phyloP scores from a whole-genome alignment of 2,329 filamentous ascomycete species.

The Emydomyces testavorans region DNA sequence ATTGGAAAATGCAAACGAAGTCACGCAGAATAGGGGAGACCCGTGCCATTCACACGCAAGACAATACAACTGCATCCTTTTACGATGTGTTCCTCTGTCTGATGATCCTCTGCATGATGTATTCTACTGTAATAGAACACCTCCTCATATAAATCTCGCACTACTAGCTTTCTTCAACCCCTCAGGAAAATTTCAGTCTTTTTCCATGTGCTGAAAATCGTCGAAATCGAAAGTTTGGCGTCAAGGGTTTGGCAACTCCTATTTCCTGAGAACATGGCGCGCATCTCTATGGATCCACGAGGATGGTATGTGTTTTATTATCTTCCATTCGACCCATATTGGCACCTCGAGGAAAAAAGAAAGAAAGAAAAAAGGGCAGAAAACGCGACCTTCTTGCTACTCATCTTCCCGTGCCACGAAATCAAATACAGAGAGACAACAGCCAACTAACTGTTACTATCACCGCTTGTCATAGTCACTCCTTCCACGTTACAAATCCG shows the following conservation, averaged over 20 bases:
- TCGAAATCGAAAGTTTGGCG: neutral
- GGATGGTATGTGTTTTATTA: conserved; percentile 5
- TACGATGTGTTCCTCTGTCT: neutral
- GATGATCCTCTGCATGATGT: neutral
- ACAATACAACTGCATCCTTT: too few relatives aligned
- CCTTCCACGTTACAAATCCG: neutral
- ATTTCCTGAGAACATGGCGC: neutral
- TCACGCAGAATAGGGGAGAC: conserved; percentile 1
- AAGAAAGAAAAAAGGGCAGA: neutral
- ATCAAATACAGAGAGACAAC: neutral
- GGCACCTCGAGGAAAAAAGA: neutral
- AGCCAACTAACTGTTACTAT: neutral
- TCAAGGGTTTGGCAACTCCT: neutral
- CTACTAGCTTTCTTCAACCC: too few relatives aligned
- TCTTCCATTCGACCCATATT: neutral
- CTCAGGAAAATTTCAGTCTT: too few relatives aligned
- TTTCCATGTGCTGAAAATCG: neutral
- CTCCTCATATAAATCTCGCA: too few relatives aligned
- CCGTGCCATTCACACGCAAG: neutral
- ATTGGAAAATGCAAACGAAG: too few relatives aligned
- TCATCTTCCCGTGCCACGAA: neutral
- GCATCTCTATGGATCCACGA: conserved; percentile 1
- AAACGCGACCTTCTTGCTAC: neutral
- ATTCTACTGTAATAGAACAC: too few relatives aligned
- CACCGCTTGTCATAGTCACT: neutral